A percentile compares a stretch with the other conserved stretches of the same genome.
These are phyloP conservation scores for Leishmania aethiopica DNA, from an alignment of 208 protist genomes.

Conservation along the genomic window DNA sequence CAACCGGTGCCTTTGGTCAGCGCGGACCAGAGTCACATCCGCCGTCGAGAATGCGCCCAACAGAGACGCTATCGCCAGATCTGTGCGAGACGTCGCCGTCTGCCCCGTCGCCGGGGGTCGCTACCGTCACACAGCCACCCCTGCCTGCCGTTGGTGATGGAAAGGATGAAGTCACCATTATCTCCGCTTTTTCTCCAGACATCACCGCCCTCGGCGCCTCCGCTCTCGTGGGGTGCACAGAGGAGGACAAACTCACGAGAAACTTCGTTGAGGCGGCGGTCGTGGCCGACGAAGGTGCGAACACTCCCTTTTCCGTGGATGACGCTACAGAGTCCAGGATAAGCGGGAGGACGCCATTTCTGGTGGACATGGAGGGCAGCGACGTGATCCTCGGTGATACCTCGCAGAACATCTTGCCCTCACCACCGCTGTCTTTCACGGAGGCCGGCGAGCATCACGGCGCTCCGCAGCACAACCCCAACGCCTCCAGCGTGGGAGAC, in stretches of 20 bases:
- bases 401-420: constrained; percentile 9
- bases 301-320: not conserved
- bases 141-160: not conserved
- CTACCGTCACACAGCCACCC: not conserved
- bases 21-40: not conserved
- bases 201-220: not conserved
- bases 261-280: not conserved
- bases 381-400: constrained; percentile 8
- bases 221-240: no score
- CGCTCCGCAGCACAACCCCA: not conserved
- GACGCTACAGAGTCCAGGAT: not conserved
- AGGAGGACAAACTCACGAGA: not conserved
- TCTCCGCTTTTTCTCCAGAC: not conserved
- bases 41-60: not conserved
- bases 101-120: not conserved
- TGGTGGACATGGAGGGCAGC: not conserved
- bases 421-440: not conserved
- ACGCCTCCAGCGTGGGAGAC: not conserved
- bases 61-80: not conserved
- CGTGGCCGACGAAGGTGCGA: not conserved
- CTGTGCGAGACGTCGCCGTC: not conserved
- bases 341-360: not conserved
- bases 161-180: not conserved
- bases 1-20: not conserved
- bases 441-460: not conserved